A percentile compares a stretch with the other conserved stretches of the same genome.
These are phyloP conservation scores for Lagenidium giganteum DNA, from an alignment of 352 stramenopile species.

Conservation along the genomic window DNA sequence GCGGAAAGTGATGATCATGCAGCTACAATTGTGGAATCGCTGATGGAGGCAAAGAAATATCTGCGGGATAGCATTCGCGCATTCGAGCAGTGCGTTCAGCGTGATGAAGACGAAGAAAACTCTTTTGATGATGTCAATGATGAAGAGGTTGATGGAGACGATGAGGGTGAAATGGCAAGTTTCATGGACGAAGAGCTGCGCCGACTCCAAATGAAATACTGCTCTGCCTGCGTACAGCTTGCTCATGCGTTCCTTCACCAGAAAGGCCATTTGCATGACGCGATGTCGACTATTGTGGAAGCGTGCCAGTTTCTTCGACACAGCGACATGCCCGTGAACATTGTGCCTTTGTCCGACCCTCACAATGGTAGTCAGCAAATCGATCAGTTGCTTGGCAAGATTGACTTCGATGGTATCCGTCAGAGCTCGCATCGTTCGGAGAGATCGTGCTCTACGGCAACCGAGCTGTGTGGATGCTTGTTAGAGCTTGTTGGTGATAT, in stretches of 20 bases:
- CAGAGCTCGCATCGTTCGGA: constrained; percentile 20
- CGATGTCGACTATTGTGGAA: constrained; percentile 25
- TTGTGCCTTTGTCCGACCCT: too few species aligned
- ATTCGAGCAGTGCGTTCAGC: constrained; percentile 64
- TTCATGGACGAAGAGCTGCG: constrained; percentile 80
- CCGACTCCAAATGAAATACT: constrained; percentile 71
- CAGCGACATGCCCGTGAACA: too few species aligned
- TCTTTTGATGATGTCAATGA: background rate
- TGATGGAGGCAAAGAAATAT: constrained; percentile 60
- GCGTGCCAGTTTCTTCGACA: too few species aligned
- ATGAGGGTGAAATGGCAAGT: constrained; percentile 47
- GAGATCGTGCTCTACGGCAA: constrained; percentile 35
- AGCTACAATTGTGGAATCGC: constrained; percentile 7
- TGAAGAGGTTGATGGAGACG: constrained; percentile 22
- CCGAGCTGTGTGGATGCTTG: constrained; percentile 56
- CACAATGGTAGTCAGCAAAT: constrained; percentile 21
- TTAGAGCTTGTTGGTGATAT: constrained; percentile 67
- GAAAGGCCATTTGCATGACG: constrained; percentile 31
- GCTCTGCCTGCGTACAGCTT: constrained; percentile 64
- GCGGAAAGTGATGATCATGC: constrained; percentile 8
- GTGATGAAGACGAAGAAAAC: constrained; percentile 9
- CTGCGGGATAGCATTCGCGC: constrained; percentile 60
- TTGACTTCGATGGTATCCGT: constrained; percentile 71
- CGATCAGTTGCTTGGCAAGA: constrained; percentile 33
- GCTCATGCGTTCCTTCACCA: too few species aligned